phyloP scores from a whole-genome alignment of 257 asterid species.

The Solanum pinnatisectum region DNA sequence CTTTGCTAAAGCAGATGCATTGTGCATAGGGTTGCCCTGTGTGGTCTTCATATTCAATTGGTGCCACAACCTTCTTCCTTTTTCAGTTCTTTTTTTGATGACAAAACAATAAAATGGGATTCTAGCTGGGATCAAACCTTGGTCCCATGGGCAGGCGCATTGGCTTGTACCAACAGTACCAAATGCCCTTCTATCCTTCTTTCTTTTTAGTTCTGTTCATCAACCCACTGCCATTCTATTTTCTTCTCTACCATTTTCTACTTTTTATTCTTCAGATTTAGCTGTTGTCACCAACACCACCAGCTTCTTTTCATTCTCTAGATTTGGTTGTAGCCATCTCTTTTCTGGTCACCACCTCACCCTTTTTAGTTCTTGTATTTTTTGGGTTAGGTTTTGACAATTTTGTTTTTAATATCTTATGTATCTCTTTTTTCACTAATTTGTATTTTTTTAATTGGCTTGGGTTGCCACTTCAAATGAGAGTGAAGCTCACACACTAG shows the following conservation, averaged over 20 bases:
- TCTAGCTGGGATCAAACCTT: no score
- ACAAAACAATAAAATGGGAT: no score
- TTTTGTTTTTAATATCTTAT: neutral
- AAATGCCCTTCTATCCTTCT: no score
- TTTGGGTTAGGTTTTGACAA: neutral
- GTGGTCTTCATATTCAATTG: constrained; percentile 17
- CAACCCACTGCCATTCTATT: neutral
- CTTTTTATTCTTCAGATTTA: neutral
- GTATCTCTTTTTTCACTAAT: neutral
- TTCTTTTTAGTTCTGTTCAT: neutral
- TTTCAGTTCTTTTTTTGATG: no score
- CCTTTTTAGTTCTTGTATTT: neutral
- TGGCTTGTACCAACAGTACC: no score
- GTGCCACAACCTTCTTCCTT: neutral
- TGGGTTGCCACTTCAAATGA: neutral
- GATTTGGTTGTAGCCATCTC: neutral
- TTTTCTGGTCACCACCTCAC: neutral
- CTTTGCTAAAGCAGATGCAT: neutral
- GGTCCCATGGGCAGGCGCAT: no score
- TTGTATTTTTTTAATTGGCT: neutral
- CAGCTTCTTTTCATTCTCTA: neutral
- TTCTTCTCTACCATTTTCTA: neutral
- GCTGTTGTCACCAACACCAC: neutral
- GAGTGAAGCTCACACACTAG: neutral
- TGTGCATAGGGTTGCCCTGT: neutral